Evolutionary conservation across 306 rosid genomes (phyloP), one percentile per base, ranked within the genome.

Genomic region (Castanea crenata): DNA sequence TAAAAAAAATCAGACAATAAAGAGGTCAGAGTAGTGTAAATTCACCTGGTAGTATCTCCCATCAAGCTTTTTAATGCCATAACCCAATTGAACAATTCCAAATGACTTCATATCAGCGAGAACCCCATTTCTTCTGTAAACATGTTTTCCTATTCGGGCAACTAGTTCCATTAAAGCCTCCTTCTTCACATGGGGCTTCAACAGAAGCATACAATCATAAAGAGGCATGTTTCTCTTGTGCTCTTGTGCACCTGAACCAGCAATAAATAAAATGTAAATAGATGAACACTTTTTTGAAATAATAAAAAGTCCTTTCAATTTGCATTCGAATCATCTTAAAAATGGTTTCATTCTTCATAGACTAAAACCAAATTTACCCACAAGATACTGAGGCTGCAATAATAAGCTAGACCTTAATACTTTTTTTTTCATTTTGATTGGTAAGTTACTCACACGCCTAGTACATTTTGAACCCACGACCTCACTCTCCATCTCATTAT

Each of bases 11-110:
- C 2, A n/a, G 1, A 20, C 21, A 59, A 7, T 15, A 52, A 63
- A 6, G 38, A n/a, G 25, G 56, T 12, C n/a, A 71, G 16, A 12
- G 3, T 13, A 46, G 5, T 15, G 6, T 7, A 64, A 27, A 64
- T 23, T 16, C 38, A 94, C 98, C 99, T 95, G 91, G 81, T 44
- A 95, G 77, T 76, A 88, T 70, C 97, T 85, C 32, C 99, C 99
- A 76, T 95, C 99, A 32, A 90, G 94, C 87, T 95, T 95, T 83
- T 85, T 93, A 19, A 95, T 78, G 23, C 98, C 99, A 78, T 95
- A 95, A 55, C 98, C 98, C 85, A 95, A 83, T 4, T 92, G 96
- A 79, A 95, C 87, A 1, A 14, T 25, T 76, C 97, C 99, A 27
- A 84, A 84, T 10, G 90, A 85, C 84, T 84, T 87, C 2, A 93